Evolutionary conservation across 1,284 basidiomycete genomes (phyloP), one percentile per base, ranked within the genome.

Genomic region (Taiwanofungus camphoratus): DNA sequence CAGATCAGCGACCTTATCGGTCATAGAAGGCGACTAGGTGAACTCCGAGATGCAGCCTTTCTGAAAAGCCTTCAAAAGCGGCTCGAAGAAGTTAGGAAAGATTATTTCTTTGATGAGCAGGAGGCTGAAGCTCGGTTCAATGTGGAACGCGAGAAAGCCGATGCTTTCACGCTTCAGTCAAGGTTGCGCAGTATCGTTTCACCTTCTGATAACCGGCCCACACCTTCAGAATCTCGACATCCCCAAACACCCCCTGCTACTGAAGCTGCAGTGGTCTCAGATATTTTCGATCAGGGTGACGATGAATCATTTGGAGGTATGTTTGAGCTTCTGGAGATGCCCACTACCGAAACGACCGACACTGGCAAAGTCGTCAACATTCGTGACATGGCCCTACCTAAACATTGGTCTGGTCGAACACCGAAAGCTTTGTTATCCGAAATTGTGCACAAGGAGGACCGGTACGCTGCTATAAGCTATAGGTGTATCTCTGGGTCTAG

Each of bases 331-430:
- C 71, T 98, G 29, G 87, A 96, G 36, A 71, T 80, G 51, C 74
- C 81, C 4, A 61, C 70, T 1, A 71, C 69, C 16, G 71, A 76
- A 46, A 68, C 70, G 2, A 74, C 71, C 18, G 61, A 69, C 7
- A 58, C 69, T 38, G 88, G 85, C 21, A 73, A 69, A 2, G 73
- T 71, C 3, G 69, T 92, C 38, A 64, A 57, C 15, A 63, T 93
- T 33, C 82, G 83, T 16, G 79, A 92, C 46, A 85, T 96, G 82
- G 64, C 74, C 11, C 70, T 87, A 29, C 87, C 88, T 1, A 95
- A 88, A 63, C 80, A 87, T 54, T 86, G 84, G 70, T 82, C 87
- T 29, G 81, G 82, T 31, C 76, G 78, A 40, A 81, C 81, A 20
- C 87, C 91, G 12, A 88, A 83, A 59, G 65, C 57, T n/a, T 59